These are phyloP conservation scores for Hymenoscyphus infarciens DNA, from an alignment of 2,329 filamentous ascomycete species.

Conservation along the genomic window DNA sequence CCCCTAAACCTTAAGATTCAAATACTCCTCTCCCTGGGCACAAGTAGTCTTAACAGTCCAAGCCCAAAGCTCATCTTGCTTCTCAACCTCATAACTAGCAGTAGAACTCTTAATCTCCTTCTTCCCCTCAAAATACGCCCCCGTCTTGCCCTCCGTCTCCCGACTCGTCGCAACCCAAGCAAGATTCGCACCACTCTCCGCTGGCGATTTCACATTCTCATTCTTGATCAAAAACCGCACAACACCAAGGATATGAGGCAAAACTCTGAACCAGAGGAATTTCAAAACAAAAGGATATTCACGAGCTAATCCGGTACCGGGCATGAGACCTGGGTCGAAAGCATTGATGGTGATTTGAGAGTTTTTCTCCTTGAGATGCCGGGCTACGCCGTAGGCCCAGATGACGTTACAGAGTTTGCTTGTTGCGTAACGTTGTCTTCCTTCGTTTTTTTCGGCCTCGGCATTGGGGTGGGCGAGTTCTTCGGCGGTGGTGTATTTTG, in stretches of 20 bases:
- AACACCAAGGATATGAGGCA: conserved; percentile 38
- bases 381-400: conserved; percentile 45
- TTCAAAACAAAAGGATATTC: conserved; percentile 29
- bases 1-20: not conserved
- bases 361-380: conserved; percentile 35
- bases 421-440: conserved; percentile 42
- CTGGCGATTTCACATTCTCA: conserved; percentile 39
- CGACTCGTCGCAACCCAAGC: conserved; percentile 39
- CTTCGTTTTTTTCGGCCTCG: conserved; percentile 31
- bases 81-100: conserved; percentile 42
- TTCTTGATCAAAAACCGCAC: conserved; percentile 33
- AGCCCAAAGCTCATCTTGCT: conserved; percentile 48
- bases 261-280: conserved; percentile 38
- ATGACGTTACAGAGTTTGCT: conserved; percentile 47
- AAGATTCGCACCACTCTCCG: conserved; percentile 41
- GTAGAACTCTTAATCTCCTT: conserved; percentile 41
- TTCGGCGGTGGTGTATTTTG: conserved; percentile 43
- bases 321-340: conserved; percentile 48
- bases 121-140: conserved; percentile 43
- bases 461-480: conserved; percentile 42
- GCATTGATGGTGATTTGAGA: conserved; percentile 39
- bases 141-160: conserved; percentile 37
- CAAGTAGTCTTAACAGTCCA: conserved; percentile 43
- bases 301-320: conserved; percentile 43
- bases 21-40: not conserved